phyloP scores from a whole-genome alignment of 257 asterid genomes.

The Petunia axillaris region DNA sequence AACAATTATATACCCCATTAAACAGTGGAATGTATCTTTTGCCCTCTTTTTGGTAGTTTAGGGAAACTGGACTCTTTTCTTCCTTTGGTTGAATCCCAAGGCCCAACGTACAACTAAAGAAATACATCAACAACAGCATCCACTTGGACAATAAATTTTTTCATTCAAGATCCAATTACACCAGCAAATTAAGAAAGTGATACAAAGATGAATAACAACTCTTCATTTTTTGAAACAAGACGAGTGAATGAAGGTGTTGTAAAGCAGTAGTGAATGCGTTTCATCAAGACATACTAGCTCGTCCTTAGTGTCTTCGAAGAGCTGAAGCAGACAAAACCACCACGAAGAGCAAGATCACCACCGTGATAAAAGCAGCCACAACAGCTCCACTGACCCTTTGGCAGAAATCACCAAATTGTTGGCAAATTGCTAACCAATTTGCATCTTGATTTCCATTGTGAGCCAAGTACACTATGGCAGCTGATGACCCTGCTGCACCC shows the following conservation, averaged over 20 bases:
- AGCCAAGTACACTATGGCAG: slow-evolving; percentile 77
- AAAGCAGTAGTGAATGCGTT: background rate
- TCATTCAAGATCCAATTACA: background rate
- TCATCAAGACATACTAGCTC: background rate
- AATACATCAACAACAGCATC: background rate
- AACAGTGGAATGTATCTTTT: too few species aligned
- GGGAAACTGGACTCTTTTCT: too few species aligned
- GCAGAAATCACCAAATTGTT: slow-evolving; percentile 64
- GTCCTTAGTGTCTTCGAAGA: slow-evolving; percentile 42
- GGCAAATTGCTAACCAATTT: slow-evolving; percentile 74
- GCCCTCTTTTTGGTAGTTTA: too few species aligned
- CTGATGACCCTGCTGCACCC: slow-evolving; percentile 59
- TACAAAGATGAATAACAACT: background rate
- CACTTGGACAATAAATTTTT: background rate
- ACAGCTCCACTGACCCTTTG: slow-evolving; percentile 55
- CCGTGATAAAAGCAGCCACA: slow-evolving; percentile 52
- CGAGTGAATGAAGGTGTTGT: background rate
- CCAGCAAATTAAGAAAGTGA: background rate
- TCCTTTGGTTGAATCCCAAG: too few species aligned
- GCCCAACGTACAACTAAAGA: background rate
- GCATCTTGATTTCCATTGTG: slow-evolving; percentile 64
- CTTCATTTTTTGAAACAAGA: background rate
- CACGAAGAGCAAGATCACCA: slow-evolving; percentile 46
- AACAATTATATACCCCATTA: too few species aligned
- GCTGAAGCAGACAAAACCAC: slow-evolving; percentile 60